Conservation (phyloP, 345 rosid genomes). For the Geranium brycei region DNA sequence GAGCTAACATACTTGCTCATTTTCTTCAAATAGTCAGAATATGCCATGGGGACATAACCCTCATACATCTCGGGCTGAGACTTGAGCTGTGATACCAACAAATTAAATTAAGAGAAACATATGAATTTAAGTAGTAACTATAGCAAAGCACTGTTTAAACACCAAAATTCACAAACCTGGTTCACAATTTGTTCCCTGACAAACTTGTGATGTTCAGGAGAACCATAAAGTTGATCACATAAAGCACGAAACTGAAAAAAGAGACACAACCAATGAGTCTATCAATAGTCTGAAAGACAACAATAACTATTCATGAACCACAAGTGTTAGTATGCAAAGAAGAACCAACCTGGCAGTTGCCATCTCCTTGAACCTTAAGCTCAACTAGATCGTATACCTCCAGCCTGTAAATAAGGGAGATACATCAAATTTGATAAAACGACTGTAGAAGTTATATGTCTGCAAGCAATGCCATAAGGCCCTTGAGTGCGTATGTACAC, state of each 20-base stretch:
- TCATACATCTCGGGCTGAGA: slow-evolving; percentile 27
- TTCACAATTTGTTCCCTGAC: slow-evolving; percentile 57
- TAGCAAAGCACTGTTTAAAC: background rate
- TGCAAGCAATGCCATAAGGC: no score
- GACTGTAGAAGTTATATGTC: background rate
- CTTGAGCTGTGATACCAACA: slow-evolving; percentile 31
- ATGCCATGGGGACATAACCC: slow-evolving; percentile 50
- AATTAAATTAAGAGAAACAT: slow-evolving; percentile 1
- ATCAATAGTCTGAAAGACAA: background rate
- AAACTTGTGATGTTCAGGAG: slow-evolving; percentile 56
- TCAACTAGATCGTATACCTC: slow-evolving; percentile 43
- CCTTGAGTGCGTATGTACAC: no score
- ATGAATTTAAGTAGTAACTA: background rate
- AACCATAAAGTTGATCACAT: slow-evolving; percentile 80
- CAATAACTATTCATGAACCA: slow-evolving; percentile 2
- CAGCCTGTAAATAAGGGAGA: slow-evolving; percentile 20
- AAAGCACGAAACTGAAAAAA: slow-evolving; percentile 61
- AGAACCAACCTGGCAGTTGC: slow-evolving; percentile 57
- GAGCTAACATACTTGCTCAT: slow-evolving; percentile 31
- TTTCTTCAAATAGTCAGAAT: slow-evolving; percentile 42
- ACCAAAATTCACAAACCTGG: slow-evolving; percentile 35
- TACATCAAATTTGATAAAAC: background rate
- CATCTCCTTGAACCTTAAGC: slow-evolving; percentile 58
- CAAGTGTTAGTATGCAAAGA: background rate
- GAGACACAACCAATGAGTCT: slow-evolving; percentile 12